phyloP scores from a whole-genome alignment of 2,329 filamentous ascomycete genomes.

The Juglanconis sp. region DNA sequence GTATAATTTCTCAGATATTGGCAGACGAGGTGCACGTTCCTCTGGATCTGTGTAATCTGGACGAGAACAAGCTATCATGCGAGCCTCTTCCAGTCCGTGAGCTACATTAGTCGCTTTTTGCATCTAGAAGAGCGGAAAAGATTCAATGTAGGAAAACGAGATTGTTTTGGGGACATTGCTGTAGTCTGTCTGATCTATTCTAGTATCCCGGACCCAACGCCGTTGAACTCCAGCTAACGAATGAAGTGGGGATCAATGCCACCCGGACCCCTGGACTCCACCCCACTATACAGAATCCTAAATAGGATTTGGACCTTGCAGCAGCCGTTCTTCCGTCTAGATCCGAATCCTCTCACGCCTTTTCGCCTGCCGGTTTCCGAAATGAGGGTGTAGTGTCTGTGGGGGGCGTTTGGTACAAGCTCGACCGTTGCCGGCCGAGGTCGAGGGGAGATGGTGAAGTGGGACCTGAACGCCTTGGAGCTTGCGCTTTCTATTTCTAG shows the following conservation, averaged over 20 bases:
- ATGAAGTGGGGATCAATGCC: conserved; percentile 2
- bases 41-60: too few species aligned
- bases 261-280: not conserved
- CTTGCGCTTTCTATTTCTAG: conserved; percentile 2
- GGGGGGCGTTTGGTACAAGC: not conserved
- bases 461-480: conserved; percentile 9
- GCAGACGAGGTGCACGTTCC: too few species aligned
- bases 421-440: conserved; percentile 6
- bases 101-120: not conserved
- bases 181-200: conserved; percentile 12
- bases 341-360: not conserved
- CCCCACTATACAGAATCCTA: not conserved
- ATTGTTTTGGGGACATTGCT: conserved; percentile 19
- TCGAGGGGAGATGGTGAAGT: conserved; percentile 8
- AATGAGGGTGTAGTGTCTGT: conserved; percentile 8
- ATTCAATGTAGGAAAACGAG: conserved; percentile 47
- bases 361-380: not conserved
- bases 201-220: conserved; percentile 1
- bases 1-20: too few species aligned
- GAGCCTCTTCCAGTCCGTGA: too few species aligned
- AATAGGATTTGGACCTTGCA: not conserved
- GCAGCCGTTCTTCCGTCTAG: not conserved
- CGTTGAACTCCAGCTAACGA: not conserved
- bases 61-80: too few species aligned
- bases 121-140: conserved; percentile 28